Conservation (phyloP, 805 yeast species). For the Pichia sporocuriosa region DNA sequence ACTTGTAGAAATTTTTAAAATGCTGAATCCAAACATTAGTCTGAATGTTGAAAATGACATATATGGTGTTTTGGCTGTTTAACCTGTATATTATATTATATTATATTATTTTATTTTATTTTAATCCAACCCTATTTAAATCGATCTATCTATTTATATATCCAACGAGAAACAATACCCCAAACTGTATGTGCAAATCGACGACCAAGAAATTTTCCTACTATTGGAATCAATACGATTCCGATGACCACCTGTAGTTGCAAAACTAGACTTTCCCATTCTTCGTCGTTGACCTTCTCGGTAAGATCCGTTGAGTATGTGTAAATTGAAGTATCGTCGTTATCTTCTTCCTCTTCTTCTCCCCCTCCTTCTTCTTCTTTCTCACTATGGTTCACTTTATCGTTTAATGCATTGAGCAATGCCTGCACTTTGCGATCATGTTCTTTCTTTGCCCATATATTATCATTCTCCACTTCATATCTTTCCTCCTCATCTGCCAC, state of each 20-base stretch:
- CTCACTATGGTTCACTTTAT: neutral
- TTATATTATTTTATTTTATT: too few relatives aligned
- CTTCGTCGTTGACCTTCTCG: constrained; percentile 40
- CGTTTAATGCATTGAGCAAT: neutral
- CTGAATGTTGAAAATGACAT: constrained; percentile 11
- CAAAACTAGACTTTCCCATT: constrained; percentile 64
- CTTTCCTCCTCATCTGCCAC: constrained; percentile 3
- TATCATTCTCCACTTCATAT: constrained; percentile 8
- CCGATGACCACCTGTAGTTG: constrained; percentile 54
- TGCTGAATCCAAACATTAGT: constrained; percentile 17
- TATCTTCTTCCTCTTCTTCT: constrained; percentile 5
- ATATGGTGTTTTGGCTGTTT: constrained; percentile 1
- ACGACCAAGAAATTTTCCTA: constrained; percentile 65
- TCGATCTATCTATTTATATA: constrained; percentile 8
- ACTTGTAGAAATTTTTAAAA: constrained; percentile 23
- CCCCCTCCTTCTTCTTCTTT: neutral
- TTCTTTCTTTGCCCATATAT: constrained; percentile 4
- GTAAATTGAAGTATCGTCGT: constrained; percentile 22
- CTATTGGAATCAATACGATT: constrained; percentile 55
- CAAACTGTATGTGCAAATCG: constrained; percentile 39
- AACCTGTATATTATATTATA: too few relatives aligned
- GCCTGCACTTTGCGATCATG: neutral
- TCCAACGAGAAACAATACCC: constrained; percentile 24
- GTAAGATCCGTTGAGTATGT: constrained; percentile 28
- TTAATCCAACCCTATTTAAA: neutral